Conservation (phyloP, 2,329 filamentous ascomycete species). For the Endoconidiophora laricicola region DNA sequence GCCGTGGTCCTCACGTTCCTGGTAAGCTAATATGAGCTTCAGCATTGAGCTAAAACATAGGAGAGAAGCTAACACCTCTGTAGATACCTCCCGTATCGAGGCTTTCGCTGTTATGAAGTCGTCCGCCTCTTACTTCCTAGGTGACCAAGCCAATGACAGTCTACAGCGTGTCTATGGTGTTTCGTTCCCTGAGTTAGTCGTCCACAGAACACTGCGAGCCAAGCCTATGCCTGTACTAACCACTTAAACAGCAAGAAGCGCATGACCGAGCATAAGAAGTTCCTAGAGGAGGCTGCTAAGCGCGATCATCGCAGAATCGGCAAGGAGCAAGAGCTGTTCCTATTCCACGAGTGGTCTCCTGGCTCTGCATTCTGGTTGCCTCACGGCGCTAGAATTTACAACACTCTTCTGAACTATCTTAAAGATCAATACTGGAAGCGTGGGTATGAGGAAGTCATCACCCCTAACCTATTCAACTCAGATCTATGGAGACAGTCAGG, state of each 20-base stretch:
- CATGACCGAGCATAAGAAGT: conserved; percentile 84
- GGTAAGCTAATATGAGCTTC: conserved; percentile 18
- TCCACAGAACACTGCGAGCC: neutral
- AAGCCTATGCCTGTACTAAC: conserved; percentile 5
- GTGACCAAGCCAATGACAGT: conserved; percentile 84
- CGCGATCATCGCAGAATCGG: conserved; percentile 89
- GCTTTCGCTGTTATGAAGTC: conserved; percentile 84
- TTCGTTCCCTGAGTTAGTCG: conserved; percentile 41
- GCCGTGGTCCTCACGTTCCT: conserved; percentile 85
- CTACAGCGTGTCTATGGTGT: conserved; percentile 94
- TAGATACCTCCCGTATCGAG: conserved; percentile 76
- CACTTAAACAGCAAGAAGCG: conserved; percentile 51
- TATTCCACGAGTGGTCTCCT: conserved; percentile 88
- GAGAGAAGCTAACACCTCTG: neutral
- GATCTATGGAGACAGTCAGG: conserved; percentile 88
- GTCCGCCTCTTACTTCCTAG: conserved; percentile 54
- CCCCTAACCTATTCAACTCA: conserved; percentile 88
- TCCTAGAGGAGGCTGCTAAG: conserved; percentile 95
- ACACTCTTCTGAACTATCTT: conserved; percentile 67
- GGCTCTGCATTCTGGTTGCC: conserved; percentile 86
- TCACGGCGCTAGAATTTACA: conserved; percentile 86
- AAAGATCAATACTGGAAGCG: conserved; percentile 81
- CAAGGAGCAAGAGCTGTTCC: conserved; percentile 91
- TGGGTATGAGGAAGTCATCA: conserved; percentile 87
- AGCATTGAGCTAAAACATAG: neutral